A percentile compares a stretch with the other conserved stretches of the same genome.
Evolutionary conservation across 1,284 basidiomycete genomes (phyloP).

Genomic region (Microbotryum intermedium): DNA sequence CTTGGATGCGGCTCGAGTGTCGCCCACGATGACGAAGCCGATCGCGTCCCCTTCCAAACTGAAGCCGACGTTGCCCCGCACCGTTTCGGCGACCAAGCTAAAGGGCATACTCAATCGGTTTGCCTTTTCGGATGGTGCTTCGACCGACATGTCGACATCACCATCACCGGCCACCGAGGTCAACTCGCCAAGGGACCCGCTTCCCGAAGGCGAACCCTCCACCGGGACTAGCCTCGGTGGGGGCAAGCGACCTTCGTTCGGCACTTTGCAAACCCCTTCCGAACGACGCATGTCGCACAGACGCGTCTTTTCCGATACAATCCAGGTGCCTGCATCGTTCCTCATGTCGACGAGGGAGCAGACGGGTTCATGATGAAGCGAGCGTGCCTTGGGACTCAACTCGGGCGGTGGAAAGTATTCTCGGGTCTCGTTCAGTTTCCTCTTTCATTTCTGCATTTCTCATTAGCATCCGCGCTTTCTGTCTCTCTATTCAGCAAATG

Average conservation of each 20-base stretch:
- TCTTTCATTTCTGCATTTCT: too few relatives aligned
- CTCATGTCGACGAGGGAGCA: too few relatives aligned
- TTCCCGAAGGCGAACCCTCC: not conserved
- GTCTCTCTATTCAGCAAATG: too few relatives aligned
- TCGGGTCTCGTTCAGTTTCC: too few relatives aligned
- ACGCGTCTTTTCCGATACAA: constrained; percentile 17
- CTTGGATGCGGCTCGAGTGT: not conserved
- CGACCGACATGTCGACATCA: not conserved
- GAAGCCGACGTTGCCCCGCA: not conserved
- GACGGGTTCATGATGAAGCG: too few relatives aligned
- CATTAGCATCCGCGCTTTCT: too few relatives aligned
- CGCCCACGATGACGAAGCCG: not conserved
- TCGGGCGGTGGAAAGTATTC: too few relatives aligned
- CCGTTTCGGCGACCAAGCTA: not conserved
- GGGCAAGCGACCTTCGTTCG: not conserved
- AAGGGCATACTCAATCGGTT: not conserved
- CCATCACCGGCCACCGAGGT: not conserved
- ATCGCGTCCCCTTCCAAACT: not conserved
- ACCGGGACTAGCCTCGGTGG: not conserved
- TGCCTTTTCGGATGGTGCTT: not conserved
- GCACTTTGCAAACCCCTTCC: constrained; percentile 11
- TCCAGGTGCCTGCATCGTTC: not conserved
- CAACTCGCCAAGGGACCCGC: not conserved
- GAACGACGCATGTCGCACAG: constrained; percentile 20
- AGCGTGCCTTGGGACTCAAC: too few relatives aligned